These are phyloP conservation scores for Stereocaulon alpinum DNA, from an alignment of 495 filamentous ascomycete genomes.

Conservation along the genomic window DNA sequence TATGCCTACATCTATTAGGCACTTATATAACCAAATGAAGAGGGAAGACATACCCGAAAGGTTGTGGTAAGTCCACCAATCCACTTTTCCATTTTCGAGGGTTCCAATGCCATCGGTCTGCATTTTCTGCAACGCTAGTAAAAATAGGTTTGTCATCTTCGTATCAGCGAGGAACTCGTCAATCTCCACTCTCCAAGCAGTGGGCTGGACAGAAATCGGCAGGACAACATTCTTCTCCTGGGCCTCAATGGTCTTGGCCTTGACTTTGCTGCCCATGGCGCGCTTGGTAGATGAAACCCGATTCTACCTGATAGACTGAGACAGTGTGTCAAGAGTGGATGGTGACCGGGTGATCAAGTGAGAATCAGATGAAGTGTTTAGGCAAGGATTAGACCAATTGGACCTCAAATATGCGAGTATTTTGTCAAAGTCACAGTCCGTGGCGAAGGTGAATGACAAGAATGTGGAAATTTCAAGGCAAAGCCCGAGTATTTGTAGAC, in stretches of 20 bases:
- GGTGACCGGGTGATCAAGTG: no score
- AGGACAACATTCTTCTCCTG: background rate
- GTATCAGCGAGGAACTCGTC: slow-evolving; percentile 10
- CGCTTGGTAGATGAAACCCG: no score
- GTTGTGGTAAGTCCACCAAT: background rate
- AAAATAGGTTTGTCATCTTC: slow-evolving; percentile 9
- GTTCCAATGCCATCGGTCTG: slow-evolving; percentile 3
- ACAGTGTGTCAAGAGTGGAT: no score
- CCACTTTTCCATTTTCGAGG: background rate
- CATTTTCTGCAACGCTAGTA: slow-evolving; percentile 8
- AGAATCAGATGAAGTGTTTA: no score
- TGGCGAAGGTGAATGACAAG: background rate
- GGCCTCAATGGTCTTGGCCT: background rate
- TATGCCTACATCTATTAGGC: background rate
- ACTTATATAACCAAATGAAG: background rate
- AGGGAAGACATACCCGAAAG: background rate
- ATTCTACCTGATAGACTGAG: no score
- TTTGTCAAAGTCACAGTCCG: background rate
- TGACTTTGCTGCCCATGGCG: background rate
- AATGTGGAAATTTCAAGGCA: background rate
- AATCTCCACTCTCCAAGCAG: slow-evolving; percentile 6
- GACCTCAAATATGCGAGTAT: no score
- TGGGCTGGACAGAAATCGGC: background rate
- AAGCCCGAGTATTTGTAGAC: background rate
- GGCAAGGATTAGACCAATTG: no score